A percentile compares a stretch with the other conserved stretches of the same genome.
phyloP scores from a whole-genome alignment of 352 stramenopile species.

The Pseudoperonospora humuli region DNA sequence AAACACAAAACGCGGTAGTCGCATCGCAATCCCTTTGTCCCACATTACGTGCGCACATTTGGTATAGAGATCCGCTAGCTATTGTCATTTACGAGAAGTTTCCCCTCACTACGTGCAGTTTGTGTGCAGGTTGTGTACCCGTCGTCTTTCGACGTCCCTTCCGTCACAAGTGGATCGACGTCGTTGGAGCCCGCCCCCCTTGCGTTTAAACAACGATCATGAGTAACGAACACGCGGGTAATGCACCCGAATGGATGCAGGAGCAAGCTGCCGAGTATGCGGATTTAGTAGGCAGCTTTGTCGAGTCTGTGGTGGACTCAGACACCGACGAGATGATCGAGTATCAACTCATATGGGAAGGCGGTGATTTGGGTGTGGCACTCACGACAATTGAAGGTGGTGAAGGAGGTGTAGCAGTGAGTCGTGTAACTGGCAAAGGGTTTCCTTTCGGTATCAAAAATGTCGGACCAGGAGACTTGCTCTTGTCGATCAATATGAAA shows the following conservation, averaged over 20 bases:
- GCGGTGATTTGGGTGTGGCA: constrained; percentile 73
- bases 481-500: constrained; percentile 80
- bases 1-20: too few relatives aligned
- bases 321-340: constrained; percentile 82
- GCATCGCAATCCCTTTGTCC: not conserved
- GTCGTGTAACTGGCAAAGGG: constrained; percentile 76
- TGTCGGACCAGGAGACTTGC: constrained; percentile 64
- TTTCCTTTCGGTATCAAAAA: constrained; percentile 88
- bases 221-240: constrained; percentile 21
- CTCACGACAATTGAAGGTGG: constrained; percentile 67
- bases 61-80: not conserved
- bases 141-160: constrained; percentile 12
- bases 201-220: constrained; percentile 8
- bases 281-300: constrained; percentile 79
- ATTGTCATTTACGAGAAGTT: too few relatives aligned
- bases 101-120: too few relatives aligned
- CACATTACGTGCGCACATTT: not conserved
- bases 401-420: constrained; percentile 58
- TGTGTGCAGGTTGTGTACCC: constrained; percentile 16
- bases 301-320: constrained; percentile 73
- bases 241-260: constrained; percentile 59
- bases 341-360: constrained; percentile 87
- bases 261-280: constrained; percentile 81
- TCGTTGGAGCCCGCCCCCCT: not conserved
- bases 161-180: constrained; percentile 24